These are phyloP conservation scores for Kodamaea fukazawae DNA, from an alignment of 805 yeast species.

Conservation along the genomic window DNA sequence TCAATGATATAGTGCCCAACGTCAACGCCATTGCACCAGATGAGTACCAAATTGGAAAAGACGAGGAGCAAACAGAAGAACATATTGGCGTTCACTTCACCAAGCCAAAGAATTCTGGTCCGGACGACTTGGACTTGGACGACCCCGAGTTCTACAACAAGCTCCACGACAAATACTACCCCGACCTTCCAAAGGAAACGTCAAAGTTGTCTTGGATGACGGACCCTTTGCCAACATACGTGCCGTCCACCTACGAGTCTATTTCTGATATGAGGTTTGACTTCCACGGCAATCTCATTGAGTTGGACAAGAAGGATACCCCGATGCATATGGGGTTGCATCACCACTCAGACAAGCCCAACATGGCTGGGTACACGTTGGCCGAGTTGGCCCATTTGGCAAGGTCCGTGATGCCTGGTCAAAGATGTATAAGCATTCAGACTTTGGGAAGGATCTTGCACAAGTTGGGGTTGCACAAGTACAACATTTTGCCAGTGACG, in stretches of 20 bases:
- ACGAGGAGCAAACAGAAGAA: constrained; percentile 42
- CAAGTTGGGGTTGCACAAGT: constrained; percentile 67
- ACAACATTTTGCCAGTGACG: constrained; percentile 48
- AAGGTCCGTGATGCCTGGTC: constrained; percentile 78
- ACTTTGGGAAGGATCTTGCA: constrained; percentile 84
- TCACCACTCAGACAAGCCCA: constrained; percentile 88
- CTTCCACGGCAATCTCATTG: constrained; percentile 74
- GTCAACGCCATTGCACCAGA: constrained; percentile 35
- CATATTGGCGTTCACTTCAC: constrained; percentile 62
- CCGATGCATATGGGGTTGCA: constrained; percentile 72
- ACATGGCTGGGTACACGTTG: constrained; percentile 88
- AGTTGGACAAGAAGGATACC: constrained; percentile 30
- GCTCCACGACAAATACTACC: constrained; percentile 81
- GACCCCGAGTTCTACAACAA: constrained; percentile 79
- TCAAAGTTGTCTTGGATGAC: constrained; percentile 91
- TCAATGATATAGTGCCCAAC: constrained; percentile 51
- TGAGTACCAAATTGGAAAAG: constrained; percentile 41
- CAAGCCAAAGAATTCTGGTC: constrained; percentile 38
- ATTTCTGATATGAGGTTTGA: constrained; percentile 81
- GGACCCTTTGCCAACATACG: constrained; percentile 48
- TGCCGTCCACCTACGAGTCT: constrained; percentile 46
- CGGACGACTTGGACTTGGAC: constrained; percentile 51
- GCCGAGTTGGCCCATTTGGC: constrained; percentile 76
- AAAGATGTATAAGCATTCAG: constrained; percentile 81
- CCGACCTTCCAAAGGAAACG: constrained; percentile 82